These are phyloP conservation scores for Botrytis elliptica DNA, from an alignment of 2,329 filamentous ascomycete species.

Conservation along the genomic window DNA sequence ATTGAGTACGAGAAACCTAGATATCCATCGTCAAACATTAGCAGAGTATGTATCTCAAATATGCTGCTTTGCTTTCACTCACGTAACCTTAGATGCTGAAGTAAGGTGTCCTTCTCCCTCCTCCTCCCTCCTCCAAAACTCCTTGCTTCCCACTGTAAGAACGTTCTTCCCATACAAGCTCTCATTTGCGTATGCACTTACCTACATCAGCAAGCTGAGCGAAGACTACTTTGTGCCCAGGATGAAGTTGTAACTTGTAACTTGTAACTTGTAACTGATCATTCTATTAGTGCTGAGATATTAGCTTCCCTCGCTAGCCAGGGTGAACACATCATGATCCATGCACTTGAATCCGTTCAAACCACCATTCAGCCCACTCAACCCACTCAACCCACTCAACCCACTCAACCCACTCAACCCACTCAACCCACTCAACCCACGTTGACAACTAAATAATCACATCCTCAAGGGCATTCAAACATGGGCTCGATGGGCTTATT, in stretches of 20 bases:
- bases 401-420: not conserved
- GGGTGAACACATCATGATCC: slow-evolving; percentile 8
- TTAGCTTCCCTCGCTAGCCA: not conserved
- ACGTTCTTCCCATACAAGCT: not conserved
- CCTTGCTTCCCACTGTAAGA: not conserved
- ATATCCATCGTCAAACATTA: not conserved
- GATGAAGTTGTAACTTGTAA: not conserved
- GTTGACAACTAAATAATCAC: not conserved
- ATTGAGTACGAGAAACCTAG: not conserved
- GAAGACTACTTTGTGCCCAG: not conserved
- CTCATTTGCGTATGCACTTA: not conserved
- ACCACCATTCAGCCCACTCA: not conserved
- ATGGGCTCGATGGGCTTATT: not conserved
- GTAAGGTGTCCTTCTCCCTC: not conserved
- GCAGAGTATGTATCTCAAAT: not conserved
- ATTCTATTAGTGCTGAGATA: not conserved
- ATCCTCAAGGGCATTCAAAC: not conserved
- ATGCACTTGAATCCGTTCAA: slow-evolving; percentile 1
- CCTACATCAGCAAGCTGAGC: not conserved
- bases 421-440: not conserved
- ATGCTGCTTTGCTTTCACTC: not conserved
- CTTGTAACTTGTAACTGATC: not conserved
- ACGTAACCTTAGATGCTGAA: not conserved
- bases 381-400: not conserved
- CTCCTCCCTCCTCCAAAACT: not conserved